Conservation (phyloP, 176 grass and related monocot genomes). For the Chrysopogon serrulatus region DNA sequence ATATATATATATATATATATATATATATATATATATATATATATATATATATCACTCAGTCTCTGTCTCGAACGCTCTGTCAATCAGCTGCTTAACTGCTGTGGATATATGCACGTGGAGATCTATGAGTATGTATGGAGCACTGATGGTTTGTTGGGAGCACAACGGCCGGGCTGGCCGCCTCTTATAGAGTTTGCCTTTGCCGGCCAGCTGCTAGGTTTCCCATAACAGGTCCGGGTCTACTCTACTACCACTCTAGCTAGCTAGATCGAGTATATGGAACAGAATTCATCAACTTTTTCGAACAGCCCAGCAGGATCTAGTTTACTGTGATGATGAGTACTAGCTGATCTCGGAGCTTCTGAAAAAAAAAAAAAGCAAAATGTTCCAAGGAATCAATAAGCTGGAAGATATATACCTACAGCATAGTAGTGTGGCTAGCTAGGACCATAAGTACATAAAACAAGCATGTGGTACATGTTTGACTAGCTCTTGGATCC, state of each 20-base stretch:
- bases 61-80: too few relatives aligned
- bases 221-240: conserved; percentile 7
- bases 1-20: too few relatives aligned
- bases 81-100: neutral
- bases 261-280: neutral
- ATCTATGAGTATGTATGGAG: neutral
- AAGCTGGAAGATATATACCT: neutral
- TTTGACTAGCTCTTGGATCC: neutral
- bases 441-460: neutral
- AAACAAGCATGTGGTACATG: neutral
- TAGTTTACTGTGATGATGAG: neutral
- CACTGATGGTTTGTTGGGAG: conserved; percentile 32
- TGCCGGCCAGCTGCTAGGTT: neutral
- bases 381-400: conserved; percentile 21
- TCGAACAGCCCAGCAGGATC: neutral
- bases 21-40: too few relatives aligned
- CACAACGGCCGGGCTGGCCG: neutral
- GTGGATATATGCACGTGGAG: neutral
- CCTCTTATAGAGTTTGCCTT: conserved; percentile 32
- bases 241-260: too few relatives aligned
- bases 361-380: neutral
- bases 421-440: neutral
- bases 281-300: neutral
- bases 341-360: neutral
- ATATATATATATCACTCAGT: too few relatives aligned